Conservation (phyloP, 2,329 filamentous ascomycete species). For the Fusarium ramigenum region DNA sequence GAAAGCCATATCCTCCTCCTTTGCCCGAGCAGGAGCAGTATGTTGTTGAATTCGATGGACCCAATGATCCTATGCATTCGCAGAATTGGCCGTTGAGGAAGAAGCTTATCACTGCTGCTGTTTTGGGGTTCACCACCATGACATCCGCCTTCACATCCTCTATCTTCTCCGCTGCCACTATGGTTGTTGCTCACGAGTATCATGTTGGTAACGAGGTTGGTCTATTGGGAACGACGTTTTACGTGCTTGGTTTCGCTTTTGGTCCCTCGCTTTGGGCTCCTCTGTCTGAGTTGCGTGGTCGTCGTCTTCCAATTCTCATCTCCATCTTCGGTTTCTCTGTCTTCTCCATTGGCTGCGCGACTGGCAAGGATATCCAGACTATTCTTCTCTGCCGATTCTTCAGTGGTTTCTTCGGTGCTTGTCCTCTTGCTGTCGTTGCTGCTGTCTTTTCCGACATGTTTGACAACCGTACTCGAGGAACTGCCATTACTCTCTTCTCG, state of each 20-base stretch:
- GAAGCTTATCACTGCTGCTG: constrained; percentile 75
- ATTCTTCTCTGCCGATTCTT: constrained; percentile 79
- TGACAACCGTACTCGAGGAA: constrained; percentile 68
- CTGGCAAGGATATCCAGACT: constrained; percentile 73
- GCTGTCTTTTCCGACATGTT: constrained; percentile 80
- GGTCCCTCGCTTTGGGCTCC: constrained; percentile 79
- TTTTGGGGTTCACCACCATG: constrained; percentile 79
- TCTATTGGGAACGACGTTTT: constrained; percentile 72
- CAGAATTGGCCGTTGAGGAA: constrained; percentile 86
- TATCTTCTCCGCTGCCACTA: constrained; percentile 76
- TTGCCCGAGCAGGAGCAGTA: constrained; percentile 79
- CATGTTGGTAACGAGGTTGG: constrained; percentile 69
- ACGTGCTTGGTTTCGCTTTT: constrained; percentile 76
- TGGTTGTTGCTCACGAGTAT: constrained; percentile 65
- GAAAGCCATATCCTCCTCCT: constrained; percentile 77
- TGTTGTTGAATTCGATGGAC: constrained; percentile 86
- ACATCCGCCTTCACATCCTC: constrained; percentile 77
- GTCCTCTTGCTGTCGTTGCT: constrained; percentile 73
- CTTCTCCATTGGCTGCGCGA: constrained; percentile 72
- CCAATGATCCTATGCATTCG: constrained; percentile 82
- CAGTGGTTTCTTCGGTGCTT: constrained; percentile 75
- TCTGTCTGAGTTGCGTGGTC: constrained; percentile 75
- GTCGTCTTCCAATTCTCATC: constrained; percentile 68
- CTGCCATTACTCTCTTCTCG: constrained; percentile 55
- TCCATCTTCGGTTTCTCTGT: constrained; percentile 76